Conservation (phyloP, 345 rosid species). For the Acer yangbiense region DNA sequence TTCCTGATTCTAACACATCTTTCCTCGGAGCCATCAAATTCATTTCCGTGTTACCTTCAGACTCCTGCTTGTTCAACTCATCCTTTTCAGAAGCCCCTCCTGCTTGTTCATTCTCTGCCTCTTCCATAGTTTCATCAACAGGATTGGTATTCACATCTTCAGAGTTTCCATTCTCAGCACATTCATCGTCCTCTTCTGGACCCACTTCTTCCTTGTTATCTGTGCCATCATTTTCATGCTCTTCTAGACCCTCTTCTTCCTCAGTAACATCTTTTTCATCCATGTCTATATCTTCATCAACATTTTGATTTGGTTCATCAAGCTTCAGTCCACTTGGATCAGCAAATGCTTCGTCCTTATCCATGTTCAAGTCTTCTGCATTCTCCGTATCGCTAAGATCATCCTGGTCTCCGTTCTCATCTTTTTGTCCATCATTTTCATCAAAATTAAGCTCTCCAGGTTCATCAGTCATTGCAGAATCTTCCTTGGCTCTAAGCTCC, state of each 20-base stretch:
- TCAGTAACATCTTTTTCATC: constrained; percentile 49
- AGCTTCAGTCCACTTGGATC: constrained; percentile 64
- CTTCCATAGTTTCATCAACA: constrained; percentile 51
- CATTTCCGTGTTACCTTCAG: constrained; percentile 41
- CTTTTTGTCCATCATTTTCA: constrained; percentile 43
- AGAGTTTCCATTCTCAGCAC: constrained; percentile 38
- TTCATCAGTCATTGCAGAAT: constrained; percentile 45
- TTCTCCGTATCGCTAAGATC: constrained; percentile 48
- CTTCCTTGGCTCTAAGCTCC: constrained; percentile 90
- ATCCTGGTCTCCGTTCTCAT: constrained; percentile 51
- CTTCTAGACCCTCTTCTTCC: constrained; percentile 54
- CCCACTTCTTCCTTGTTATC: constrained; percentile 51
- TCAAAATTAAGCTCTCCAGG: constrained; percentile 44
- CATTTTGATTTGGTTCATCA: constrained; percentile 48
- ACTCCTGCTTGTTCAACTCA: constrained; percentile 36
- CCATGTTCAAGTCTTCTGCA: constrained; percentile 56
- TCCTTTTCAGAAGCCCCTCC: constrained; percentile 44
- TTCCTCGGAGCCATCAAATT: constrained; percentile 42
- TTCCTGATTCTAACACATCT: constrained; percentile 39
- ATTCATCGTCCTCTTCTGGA: constrained; percentile 45
- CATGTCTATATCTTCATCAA: constrained; percentile 53
- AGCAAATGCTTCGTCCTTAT: constrained; percentile 64
- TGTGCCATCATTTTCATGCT: constrained; percentile 34
- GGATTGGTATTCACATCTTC: constrained; percentile 43
- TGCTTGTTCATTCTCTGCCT: constrained; percentile 38